Evolutionary conservation across 2,329 filamentous ascomycete species (phyloP), one percentile per base, ranked within the genome.

Genomic region (Paracamarosporium sp.): DNA sequence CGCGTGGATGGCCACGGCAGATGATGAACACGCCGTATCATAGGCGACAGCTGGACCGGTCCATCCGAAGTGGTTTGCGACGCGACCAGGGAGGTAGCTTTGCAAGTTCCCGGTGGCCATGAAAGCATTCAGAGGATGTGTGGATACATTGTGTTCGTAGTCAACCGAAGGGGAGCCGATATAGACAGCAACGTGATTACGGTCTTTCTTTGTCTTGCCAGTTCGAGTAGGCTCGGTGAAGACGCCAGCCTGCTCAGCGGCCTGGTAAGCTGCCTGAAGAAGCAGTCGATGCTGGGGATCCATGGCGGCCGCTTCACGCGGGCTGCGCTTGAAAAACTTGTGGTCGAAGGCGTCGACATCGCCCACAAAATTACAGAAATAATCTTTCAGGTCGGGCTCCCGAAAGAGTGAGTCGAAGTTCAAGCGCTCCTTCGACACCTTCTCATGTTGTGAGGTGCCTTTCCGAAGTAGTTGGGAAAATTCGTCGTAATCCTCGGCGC

Each of bases 11-110:
- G 73, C 71, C 2, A 75, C 70, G 3, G 66, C 33, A 2, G 61
- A 72, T 22, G 73, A 65, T 3, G 73, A 75, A 55, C 75, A 78
- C 5, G 75, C 75, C 5, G 75, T 76, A 44, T 78, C 75, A 44
- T 76, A 55, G 1, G 63, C 69, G 22, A 73, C 53, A 20, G 63
- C 53, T 4, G 63, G 66, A 9, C 70, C 73, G 20, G 55, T 58
- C 56, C 66, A 71, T 2, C 71, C 66, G 51, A 67, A 75, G 47
- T 67, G 62, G 41, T 73, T 64, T 20, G 59, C 64, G 8, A 74
- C 50, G 11, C 59, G 57, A 6, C 71, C 71, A 22, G 51, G 57
- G 4, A 68, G 25, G 27, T 72, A 71, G n/a, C 60, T 57, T 13
- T 64, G 57, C 25, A 70, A 55, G 5, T 61, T 70, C 7, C 70